Conservation (phyloP, 306 rosid genomes). For the Luffa aegyptiaca region DNA sequence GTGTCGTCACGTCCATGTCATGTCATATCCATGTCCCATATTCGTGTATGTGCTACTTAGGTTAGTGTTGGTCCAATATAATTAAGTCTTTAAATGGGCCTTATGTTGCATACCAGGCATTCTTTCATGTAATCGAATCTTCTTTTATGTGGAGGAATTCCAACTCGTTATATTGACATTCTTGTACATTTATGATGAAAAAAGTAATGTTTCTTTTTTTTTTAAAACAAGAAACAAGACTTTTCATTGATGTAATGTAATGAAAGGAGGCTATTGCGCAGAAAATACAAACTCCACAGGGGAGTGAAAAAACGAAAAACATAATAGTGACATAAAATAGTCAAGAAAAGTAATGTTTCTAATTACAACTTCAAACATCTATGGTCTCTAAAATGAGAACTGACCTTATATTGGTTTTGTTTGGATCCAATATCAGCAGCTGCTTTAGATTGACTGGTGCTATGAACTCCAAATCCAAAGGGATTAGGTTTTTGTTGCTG, state of each 20-base stretch:
- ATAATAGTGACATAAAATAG: no score
- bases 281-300: no score
- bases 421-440: constrained; percentile 25
- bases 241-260: no score
- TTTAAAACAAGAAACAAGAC: no score
- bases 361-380: background rate
- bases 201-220: background rate
- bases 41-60: background rate
- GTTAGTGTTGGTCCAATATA: background rate
- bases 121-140: background rate
- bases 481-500: constrained; percentile 51
- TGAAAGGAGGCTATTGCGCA: no score
- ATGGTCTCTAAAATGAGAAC: constrained; percentile 8
- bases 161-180: background rate
- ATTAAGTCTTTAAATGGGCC: background rate
- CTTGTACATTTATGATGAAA: background rate
- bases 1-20: background rate
- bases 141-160: background rate
- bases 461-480: constrained; percentile 70
- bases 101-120: background rate
- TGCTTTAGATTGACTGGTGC: constrained; percentile 26
- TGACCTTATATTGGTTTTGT: constrained; percentile 49
- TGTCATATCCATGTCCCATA: background rate
- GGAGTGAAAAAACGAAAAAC: no score
- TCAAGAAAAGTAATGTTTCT: background rate